Evolutionary conservation across 768 basidiomycete species (phyloP).

Genomic region (Glaciozyma martinii): DNA sequence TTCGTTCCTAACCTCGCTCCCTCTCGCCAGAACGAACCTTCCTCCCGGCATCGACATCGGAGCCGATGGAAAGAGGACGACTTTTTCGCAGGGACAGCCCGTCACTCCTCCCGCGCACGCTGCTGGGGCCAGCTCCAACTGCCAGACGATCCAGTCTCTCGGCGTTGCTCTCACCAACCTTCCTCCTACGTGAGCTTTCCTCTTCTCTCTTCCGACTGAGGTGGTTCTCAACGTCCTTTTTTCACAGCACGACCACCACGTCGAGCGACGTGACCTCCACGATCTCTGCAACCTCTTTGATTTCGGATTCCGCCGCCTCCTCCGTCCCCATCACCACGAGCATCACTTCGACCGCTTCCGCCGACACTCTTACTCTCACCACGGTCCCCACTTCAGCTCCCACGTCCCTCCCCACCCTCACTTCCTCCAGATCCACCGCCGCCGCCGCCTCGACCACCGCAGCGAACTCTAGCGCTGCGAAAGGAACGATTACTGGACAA

Average conservation of each 20-base stretch:
- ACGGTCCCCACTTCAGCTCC: no score
- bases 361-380: no score
- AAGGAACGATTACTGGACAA: no score
- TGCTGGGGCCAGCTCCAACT: slow-evolving; percentile 4
- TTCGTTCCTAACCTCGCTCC: slow-evolving; percentile 38
- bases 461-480: no score
- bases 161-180: background rate
- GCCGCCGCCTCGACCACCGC: no score
- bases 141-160: background rate
- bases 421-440: no score
- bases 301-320: no score
- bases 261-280: no score
- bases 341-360: no score
- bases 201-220: background rate
- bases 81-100: background rate
- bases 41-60: slow-evolving; percentile 1
- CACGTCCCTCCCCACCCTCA: no score
- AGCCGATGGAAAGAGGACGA: background rate
- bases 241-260: no score
- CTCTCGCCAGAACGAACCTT: slow-evolving; percentile 31
- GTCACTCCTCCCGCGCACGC: slow-evolving; percentile 2
- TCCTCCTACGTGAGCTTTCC: background rate
- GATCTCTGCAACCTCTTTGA: background rate
- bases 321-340: background rate
- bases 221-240: no score